Percentiles rank a stretch among this genome's conserved stretches.
phyloP scores from a whole-genome alignment of 257 asterid genomes.

The Salvia miltiorrhiza region DNA sequence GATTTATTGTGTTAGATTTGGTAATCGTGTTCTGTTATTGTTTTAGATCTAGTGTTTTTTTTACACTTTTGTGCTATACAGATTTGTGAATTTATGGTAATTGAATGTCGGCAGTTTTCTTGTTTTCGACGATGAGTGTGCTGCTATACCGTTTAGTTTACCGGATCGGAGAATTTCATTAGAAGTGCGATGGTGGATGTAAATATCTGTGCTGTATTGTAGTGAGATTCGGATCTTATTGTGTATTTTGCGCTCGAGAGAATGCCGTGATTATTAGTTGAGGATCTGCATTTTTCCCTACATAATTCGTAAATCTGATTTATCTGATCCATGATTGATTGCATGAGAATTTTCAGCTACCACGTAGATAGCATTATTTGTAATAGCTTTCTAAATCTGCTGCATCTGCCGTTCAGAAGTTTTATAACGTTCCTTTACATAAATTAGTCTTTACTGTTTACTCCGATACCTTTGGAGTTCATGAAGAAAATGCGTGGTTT shows the following conservation, averaged over 20 bases:
- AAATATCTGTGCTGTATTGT: background rate
- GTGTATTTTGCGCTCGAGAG: background rate
- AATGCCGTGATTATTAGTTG: background rate
- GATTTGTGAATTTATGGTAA: background rate
- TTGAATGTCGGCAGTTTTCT: background rate
- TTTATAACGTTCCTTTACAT: background rate
- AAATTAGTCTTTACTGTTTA: background rate
- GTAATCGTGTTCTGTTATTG: background rate
- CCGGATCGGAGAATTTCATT: background rate
- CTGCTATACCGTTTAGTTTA: background rate
- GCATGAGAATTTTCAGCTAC: background rate
- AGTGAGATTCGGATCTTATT: conserved; percentile 22
- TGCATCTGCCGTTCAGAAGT: background rate
- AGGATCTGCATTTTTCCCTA: conserved; percentile 16
- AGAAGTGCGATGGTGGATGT: background rate
- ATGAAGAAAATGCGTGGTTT: background rate
- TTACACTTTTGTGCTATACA: background rate
- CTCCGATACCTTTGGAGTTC: background rate
- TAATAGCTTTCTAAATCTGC: conserved; percentile 8
- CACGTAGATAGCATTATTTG: background rate
- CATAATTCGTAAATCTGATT: background rate
- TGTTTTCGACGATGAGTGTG: background rate
- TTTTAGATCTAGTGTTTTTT: conserved; percentile 19
- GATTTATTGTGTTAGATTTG: conserved; percentile 5
- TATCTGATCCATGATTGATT: background rate